phyloP scores from a whole-genome alignment of 2,329 filamentous ascomycete species.

The Furcasterigmium sp. region DNA sequence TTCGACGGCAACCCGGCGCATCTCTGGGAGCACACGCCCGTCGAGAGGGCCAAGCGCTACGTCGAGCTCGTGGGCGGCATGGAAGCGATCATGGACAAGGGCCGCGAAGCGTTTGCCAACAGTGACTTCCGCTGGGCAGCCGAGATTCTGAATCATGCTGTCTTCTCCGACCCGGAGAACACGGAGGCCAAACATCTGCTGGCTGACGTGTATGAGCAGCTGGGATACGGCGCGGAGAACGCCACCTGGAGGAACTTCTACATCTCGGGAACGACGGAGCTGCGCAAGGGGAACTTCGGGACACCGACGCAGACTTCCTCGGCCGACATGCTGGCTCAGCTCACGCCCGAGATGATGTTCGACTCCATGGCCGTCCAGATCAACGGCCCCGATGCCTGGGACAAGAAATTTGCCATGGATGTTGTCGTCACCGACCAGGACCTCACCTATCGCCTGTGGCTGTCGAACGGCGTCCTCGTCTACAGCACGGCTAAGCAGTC shows the following conservation, averaged over 20 bases:
- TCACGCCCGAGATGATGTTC: constrained; percentile 7
- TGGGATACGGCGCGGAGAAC: constrained; percentile 32
- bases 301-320: constrained; percentile 5
- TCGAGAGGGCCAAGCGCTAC: constrained; percentile 25
- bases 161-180: constrained; percentile 20
- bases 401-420: constrained; percentile 3
- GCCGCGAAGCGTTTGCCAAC: constrained; percentile 17
- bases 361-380: constrained; percentile 6
- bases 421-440: constrained; percentile 1
- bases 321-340: constrained; percentile 1
- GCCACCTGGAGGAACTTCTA: constrained; percentile 33
- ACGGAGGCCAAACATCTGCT: constrained; percentile 16
- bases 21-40: constrained; percentile 21
- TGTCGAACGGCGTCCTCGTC: constrained; percentile 6
- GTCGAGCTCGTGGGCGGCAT: constrained; percentile 29
- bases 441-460: constrained; percentile 5
- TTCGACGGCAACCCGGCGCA: constrained; percentile 16
- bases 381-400: constrained; percentile 4
- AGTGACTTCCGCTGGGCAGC: constrained; percentile 32
- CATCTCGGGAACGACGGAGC: constrained; percentile 1
- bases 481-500: constrained; percentile 2
- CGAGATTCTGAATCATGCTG: constrained; percentile 28
- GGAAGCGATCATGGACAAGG: constrained; percentile 21
- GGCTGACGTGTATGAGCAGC: constrained; percentile 22
- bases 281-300: neutral